A percentile compares a stretch with the other conserved stretches of the same genome.
Conservation (phyloP, 2,329 filamentous ascomycete species). For the Aureobasidium sp. region DNA sequence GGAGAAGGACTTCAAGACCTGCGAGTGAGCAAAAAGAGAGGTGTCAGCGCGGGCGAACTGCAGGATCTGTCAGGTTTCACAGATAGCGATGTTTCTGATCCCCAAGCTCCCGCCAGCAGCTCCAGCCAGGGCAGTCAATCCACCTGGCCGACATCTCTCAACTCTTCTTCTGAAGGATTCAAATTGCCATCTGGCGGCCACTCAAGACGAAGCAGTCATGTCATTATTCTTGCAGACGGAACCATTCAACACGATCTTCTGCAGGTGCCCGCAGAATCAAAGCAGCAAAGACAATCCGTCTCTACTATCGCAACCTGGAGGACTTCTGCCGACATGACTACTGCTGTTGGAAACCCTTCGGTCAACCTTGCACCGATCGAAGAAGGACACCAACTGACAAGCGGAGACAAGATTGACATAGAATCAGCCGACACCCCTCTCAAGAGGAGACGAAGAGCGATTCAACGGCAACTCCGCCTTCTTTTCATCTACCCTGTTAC, state of each 20-base stretch:
- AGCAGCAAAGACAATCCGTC: neutral
- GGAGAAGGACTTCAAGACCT: neutral
- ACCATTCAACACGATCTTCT: neutral
- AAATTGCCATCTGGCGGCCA: neutral
- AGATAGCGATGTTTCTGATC: neutral
- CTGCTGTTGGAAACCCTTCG: neutral
- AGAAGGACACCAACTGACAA: neutral
- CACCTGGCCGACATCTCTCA: neutral
- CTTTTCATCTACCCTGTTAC: constrained; percentile 70
- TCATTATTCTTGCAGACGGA: neutral
- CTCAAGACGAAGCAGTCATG: constrained; percentile 13
- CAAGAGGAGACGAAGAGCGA: constrained; percentile 34
- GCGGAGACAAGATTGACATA: neutral
- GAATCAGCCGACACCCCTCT: constrained; percentile 17
- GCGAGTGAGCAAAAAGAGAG: constrained; percentile 1
- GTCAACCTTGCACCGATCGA: constrained; percentile 8
- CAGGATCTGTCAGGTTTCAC: constrained; percentile 6
- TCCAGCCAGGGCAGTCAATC: neutral
- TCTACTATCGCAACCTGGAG: constrained; percentile 7
- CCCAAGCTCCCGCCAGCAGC: neutral
- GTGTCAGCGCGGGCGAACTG: neutral
- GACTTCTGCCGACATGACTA: neutral
- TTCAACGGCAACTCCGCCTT: constrained; percentile 61
- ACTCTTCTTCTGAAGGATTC: neutral
- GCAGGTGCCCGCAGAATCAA: neutral